phyloP scores from a whole-genome alignment of 2,329 filamentous ascomycete genomes.

The Colletotrichum theobromicola region DNA sequence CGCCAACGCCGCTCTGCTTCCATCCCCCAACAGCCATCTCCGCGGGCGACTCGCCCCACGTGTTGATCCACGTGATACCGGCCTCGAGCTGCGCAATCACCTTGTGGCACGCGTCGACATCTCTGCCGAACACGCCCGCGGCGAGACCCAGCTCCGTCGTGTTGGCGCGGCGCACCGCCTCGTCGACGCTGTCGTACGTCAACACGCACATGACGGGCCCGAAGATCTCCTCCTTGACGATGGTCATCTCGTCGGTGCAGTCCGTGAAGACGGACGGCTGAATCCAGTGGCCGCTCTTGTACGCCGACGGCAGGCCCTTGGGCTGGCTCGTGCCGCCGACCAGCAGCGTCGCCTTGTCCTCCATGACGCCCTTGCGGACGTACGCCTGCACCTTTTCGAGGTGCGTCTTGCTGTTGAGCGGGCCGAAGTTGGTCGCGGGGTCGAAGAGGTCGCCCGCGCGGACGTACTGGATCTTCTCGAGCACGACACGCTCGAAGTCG shows the following conservation, averaged over 20 bases:
- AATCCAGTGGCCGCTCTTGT: slow-evolving; percentile 79
- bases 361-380: slow-evolving; percentile 75
- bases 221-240: slow-evolving; percentile 85
- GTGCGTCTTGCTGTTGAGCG: slow-evolving; percentile 77
- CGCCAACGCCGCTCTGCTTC: slow-evolving; percentile 88
- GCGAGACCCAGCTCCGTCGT: slow-evolving; percentile 79
- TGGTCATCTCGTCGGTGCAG: slow-evolving; percentile 82
- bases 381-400: slow-evolving; percentile 80
- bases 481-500: slow-evolving; percentile 70
- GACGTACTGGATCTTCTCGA: slow-evolving; percentile 80
- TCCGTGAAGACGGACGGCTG: slow-evolving; percentile 84
- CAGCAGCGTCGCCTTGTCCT: slow-evolving; percentile 76
- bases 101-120: slow-evolving; percentile 75
- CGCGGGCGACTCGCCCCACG: slow-evolving; percentile 89
- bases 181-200: slow-evolving; percentile 72
- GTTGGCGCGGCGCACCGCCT: slow-evolving; percentile 77
- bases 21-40: slow-evolving; percentile 94
- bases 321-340: slow-evolving; percentile 71
- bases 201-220: slow-evolving; percentile 87
- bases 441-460: slow-evolving; percentile 78
- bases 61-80: slow-evolving; percentile 92
- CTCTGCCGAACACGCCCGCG: slow-evolving; percentile 81
- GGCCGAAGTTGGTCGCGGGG: slow-evolving; percentile 79
- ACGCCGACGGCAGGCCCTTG: slow-evolving; percentile 50
- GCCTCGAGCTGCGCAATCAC: slow-evolving; percentile 76